Evolutionary conservation across 441 rosid genomes (phyloP).

Genomic region (Corymbia calophylla): DNA sequence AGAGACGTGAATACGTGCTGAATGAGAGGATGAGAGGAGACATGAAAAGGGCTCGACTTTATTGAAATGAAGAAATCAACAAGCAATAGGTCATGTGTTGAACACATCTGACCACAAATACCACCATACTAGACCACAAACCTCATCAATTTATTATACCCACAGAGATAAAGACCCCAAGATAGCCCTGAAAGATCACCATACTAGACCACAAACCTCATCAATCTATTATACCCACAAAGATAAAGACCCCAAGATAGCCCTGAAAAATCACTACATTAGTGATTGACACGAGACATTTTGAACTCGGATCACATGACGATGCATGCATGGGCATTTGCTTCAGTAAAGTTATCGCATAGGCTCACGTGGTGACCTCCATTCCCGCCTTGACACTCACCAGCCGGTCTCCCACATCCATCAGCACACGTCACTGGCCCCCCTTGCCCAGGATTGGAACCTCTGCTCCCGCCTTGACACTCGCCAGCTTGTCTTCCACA

Average conservation of each 20-base stretch:
- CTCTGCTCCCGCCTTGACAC: conserved; percentile 34
- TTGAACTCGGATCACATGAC: conserved; percentile 5
- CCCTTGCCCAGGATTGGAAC: neutral
- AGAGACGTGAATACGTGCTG: neutral
- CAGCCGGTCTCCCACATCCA: neutral
- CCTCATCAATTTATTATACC: neutral
- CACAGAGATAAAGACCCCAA: neutral
- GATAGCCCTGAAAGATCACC: neutral
- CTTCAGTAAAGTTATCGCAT: conserved; percentile 7
- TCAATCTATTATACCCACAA: neutral
- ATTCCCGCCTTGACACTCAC: neutral
- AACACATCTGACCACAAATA: neutral
- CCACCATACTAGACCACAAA: neutral
- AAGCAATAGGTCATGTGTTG: neutral
- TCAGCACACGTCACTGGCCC: neutral
- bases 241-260: neutral
- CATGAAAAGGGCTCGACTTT: neutral
- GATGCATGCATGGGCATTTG: conserved; percentile 7
- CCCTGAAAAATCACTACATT: neutral
- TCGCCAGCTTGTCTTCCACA: conserved; percentile 44
- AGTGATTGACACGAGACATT: neutral
- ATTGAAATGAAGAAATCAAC: neutral
- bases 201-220: neutral
- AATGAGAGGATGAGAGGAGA: neutral
- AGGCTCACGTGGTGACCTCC: neutral